Percentiles rank a stretch among this genome's conserved stretches.
Conservation (phyloP, 148 eudicot genomes). For the Fagopyrum tataricum region DNA sequence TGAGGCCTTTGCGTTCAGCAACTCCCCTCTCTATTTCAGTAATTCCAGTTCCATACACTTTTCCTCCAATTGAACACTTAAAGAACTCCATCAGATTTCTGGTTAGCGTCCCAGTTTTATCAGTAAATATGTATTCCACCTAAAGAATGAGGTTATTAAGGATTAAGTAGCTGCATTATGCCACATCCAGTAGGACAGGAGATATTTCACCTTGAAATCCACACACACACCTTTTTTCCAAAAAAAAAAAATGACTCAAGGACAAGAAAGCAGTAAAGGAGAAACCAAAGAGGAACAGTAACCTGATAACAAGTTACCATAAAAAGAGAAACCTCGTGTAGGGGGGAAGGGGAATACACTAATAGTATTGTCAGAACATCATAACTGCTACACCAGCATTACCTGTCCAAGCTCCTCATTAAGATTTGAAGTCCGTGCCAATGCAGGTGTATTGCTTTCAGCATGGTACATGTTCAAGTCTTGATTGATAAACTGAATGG, state of each 20-base stretch:
- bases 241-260: background rate
- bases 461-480: slow-evolving; percentile 90
- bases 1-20: slow-evolving; percentile 61
- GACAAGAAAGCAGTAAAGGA: background rate
- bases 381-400: slow-evolving; percentile 8
- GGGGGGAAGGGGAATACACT: background rate
- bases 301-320: background rate
- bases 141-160: slow-evolving; percentile 23
- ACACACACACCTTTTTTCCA: background rate
- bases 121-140: slow-evolving; percentile 97
- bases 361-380: background rate
- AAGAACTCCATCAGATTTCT: slow-evolving; percentile 98
- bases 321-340: background rate
- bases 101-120: slow-evolving; percentile 95
- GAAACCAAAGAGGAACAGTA: background rate
- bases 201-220: background rate
- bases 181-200: background rate
- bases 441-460: slow-evolving; percentile 86
- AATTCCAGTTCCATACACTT: slow-evolving; percentile 85
- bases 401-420: slow-evolving; percentile 99
- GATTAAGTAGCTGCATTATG: slow-evolving; percentile 4
- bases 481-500: slow-evolving; percentile 83
- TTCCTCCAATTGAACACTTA: slow-evolving; percentile 94
- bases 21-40: slow-evolving; percentile 89
- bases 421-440: slow-evolving; percentile 93